These are phyloP conservation scores for Lithospermum erythrorhizon DNA, from an alignment of 257 asterid species.

Conservation along the genomic window DNA sequence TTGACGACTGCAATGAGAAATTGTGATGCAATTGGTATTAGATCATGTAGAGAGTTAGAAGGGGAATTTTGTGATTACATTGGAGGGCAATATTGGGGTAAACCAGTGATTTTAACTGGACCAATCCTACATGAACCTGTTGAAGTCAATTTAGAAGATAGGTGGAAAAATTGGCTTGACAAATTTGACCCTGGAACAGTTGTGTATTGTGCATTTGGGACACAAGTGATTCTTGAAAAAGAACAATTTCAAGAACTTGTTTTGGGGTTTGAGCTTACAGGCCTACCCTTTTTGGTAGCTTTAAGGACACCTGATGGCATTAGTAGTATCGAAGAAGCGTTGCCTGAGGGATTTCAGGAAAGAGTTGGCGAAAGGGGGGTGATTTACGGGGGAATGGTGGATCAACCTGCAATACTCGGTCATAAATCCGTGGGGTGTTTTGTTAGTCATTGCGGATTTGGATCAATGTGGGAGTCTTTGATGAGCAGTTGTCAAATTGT, in stretches of 20 bases:
- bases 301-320: constrained; percentile 50
- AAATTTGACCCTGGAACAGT: constrained; percentile 32
- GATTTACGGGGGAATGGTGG: constrained; percentile 65
- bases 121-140: constrained; percentile 46
- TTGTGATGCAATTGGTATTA: constrained; percentile 56
- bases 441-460: constrained; percentile 81
- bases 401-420: constrained; percentile 47
- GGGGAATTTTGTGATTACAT: constrained; percentile 57
- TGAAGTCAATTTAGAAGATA: constrained; percentile 28
- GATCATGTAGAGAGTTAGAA: constrained; percentile 60
- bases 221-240: constrained; percentile 36
- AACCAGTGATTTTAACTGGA: constrained; percentile 51
- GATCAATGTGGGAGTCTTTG: constrained; percentile 90
- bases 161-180: constrained; percentile 47
- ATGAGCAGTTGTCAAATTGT: constrained; percentile 54
- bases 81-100: constrained; percentile 29
- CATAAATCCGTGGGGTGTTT: constrained; percentile 80
- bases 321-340: constrained; percentile 41
- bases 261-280: constrained; percentile 61
- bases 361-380: constrained; percentile 44
- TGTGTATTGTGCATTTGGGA: constrained; percentile 63
- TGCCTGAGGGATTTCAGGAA: constrained; percentile 68
- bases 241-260: constrained; percentile 51
- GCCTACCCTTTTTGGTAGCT: constrained; percentile 54
- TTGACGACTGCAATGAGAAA: constrained; percentile 31